phyloP scores from a whole-genome alignment of 192 early-diverging fungal species.

The Rhizophagus prolifer region DNA sequence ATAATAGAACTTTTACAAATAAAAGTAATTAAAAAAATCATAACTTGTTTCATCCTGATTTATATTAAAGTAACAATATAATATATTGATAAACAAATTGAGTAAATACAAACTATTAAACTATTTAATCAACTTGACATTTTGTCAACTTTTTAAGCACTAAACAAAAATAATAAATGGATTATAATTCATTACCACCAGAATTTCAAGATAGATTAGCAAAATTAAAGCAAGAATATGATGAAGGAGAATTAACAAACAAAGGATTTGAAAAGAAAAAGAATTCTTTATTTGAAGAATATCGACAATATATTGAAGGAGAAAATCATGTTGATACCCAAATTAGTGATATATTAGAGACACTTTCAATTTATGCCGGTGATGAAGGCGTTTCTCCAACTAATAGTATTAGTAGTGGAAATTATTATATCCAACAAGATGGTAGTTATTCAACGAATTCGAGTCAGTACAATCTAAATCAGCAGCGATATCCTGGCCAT shows the following conservation, averaged over 20 bases:
- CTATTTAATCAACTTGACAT: background rate
- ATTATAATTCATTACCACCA: conserved; percentile 8
- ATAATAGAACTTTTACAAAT: background rate
- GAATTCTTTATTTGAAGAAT: conserved; percentile 52
- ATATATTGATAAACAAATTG: background rate
- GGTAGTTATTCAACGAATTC: conserved; percentile 8
- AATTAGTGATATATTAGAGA: background rate
- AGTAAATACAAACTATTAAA: too few species aligned
- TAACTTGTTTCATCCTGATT: background rate
- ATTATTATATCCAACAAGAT: background rate
- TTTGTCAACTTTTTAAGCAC: background rate
- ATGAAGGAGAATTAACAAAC: conserved; percentile 71
- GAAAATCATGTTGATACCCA: background rate
- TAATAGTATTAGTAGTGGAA: conserved; percentile 2
- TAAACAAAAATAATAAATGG: background rate
- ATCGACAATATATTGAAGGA: conserved; percentile 10
- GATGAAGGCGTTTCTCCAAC: background rate
- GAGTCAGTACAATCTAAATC: background rate
- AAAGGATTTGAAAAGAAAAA: conserved; percentile 74
- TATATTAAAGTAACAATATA: too few species aligned
- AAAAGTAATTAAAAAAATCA: background rate
- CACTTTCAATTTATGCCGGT: background rate
- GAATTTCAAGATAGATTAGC: conserved; percentile 8
- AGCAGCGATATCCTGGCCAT: background rate
- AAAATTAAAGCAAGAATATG: conserved; percentile 46